A percentile compares a stretch with the other conserved stretches of the same genome.
Conservation (phyloP, 495 filamentous ascomycete genomes). For the Hypoxylon perforatum region DNA sequence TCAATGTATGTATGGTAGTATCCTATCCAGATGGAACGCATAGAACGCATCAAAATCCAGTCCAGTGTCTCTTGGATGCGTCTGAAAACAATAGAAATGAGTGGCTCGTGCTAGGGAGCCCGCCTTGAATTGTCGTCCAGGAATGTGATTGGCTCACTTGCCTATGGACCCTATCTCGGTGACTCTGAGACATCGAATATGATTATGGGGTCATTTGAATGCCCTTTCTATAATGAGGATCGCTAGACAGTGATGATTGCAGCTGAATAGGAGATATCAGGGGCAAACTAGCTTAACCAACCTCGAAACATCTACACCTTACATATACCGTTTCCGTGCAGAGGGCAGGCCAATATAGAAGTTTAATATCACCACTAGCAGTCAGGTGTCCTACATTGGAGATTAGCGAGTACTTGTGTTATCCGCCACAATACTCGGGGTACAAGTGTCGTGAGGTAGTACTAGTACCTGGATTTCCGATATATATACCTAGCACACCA, state of each 20-base stretch:
- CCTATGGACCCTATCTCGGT: slow-evolving; percentile 26
- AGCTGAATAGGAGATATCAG: not conserved
- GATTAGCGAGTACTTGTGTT: too few relatives aligned
- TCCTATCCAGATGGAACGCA: slow-evolving; percentile 25
- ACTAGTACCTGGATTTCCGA: not conserved
- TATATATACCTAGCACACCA: too few relatives aligned
- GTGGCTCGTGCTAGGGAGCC: slow-evolving; percentile 28
- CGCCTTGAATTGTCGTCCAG: slow-evolving; percentile 13
- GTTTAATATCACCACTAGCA: too few relatives aligned
- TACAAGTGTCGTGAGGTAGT: slow-evolving; percentile 11
- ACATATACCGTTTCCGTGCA: not conserved
- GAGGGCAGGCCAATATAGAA: too few relatives aligned
- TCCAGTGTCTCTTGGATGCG: too few relatives aligned
- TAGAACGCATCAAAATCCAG: too few relatives aligned
- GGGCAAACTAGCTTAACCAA: not conserved
- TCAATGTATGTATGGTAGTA: too few relatives aligned
- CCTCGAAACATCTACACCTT: not conserved
- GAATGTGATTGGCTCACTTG: slow-evolving; percentile 31
- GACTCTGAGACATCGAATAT: slow-evolving; percentile 31
- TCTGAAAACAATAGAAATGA: slow-evolving; percentile 33
- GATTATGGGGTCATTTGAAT: slow-evolving; percentile 22
- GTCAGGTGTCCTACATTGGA: too few relatives aligned
- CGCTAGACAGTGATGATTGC: not conserved
- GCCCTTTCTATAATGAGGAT: slow-evolving; percentile 9
- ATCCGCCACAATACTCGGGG: slow-evolving; percentile 21